Conservation (phyloP, 129 eudicot species). For the Silybum marianum region DNA sequence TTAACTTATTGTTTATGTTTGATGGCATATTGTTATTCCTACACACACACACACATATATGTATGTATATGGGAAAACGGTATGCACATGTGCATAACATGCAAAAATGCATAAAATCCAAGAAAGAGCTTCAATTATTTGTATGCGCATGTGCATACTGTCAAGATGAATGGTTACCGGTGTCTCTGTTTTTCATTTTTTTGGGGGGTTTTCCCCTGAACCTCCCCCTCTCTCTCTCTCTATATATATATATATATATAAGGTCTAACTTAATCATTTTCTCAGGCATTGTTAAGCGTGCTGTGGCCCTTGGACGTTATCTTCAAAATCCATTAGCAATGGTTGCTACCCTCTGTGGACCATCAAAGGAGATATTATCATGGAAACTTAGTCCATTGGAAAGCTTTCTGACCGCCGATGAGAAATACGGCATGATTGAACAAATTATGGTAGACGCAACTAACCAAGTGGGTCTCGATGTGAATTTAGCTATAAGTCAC, state of each 20-base stretch:
- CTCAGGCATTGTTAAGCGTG: constrained; percentile 85
- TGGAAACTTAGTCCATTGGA: constrained; percentile 86
- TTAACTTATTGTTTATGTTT: background rate
- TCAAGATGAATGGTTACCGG: no score
- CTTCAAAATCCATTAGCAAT: constrained; percentile 94
- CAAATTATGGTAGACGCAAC: constrained; percentile 94
- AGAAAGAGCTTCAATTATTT: no score
- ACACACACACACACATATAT: no score
- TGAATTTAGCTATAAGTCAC: constrained; percentile 85
- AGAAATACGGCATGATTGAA: constrained; percentile 88
- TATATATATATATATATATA: background rate
- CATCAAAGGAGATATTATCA: constrained; percentile 79
- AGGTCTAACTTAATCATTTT: background rate
- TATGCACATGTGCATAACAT: no score
- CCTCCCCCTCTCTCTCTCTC: no score
- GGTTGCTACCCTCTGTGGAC: constrained; percentile 95
- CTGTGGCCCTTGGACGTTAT: constrained; percentile 92
- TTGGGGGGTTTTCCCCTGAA: no score
- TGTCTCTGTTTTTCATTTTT: no score
- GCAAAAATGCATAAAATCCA: no score
- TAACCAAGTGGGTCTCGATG: constrained; percentile 93
- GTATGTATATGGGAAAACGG: no score
- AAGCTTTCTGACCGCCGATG: constrained; percentile 85
- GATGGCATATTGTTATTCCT: background rate
- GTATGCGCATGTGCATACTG: no score